Evolutionary conservation across 768 basidiomycete species (phyloP), one percentile per base, ranked within the genome.

Genomic region (Panellus pusillus): DNA sequence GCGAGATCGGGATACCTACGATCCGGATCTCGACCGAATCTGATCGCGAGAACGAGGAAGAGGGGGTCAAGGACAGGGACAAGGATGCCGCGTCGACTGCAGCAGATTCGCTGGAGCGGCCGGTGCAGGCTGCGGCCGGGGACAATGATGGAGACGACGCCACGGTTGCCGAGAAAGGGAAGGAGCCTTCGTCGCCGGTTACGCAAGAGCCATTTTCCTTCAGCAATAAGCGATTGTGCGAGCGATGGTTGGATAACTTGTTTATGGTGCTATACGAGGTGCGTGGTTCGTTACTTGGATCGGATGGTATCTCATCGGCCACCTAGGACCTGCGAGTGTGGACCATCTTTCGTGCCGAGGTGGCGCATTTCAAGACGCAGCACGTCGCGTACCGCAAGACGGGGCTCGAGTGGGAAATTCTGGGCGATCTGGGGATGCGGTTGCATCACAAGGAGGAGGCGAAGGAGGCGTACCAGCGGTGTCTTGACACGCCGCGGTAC

Each of bases 231-330:
- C 80, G 97, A 43, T 73, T 99, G 35, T 99, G 97, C 65, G 97
- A 98, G 67, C 79, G 96, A 45, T 98, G 97, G 97, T 77, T 99
- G 43, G 95, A 98, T 66, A 98, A 98, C 61, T 68, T 98, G 55
- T 99, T 96, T 75, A 98, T 97, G 93, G 94, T 98, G 3, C 74
- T 99, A 5, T 98, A 98, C 66, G 95, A 98, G 82, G 94, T 91
- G 45, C 35, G 79, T 69, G 5, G 14, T 35, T 28, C 37, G 6
- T 14, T n/a, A 32, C 19, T 19, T 46, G 5, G 24, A 24, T 29
- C 44, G 9, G 37, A 29, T 44, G 17, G 18, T 14, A 44, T n/a
- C 57, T 50, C 43, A 55, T n/a, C 29, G 41, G 37, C 52, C 52
- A 13, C 59, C 32, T 1, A 95, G 92, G 97, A 99, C 68, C 77